These are phyloP conservation scores for Penicillium sp. DNA, from an alignment of 2,329 filamentous ascomycete species.

Conservation along the genomic window DNA sequence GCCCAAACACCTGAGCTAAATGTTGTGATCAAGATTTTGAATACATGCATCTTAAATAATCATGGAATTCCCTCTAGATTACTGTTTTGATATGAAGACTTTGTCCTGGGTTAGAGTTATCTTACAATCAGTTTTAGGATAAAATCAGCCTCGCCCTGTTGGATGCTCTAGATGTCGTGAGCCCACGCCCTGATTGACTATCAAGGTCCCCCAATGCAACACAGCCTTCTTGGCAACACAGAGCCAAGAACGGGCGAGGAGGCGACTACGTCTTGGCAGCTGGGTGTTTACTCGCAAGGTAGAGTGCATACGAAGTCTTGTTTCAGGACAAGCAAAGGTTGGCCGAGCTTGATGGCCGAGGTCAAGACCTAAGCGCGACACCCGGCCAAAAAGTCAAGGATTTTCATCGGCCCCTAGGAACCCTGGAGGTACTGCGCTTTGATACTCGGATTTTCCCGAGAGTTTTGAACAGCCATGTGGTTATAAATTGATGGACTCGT, in stretches of 20 bases:
- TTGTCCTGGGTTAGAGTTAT: no score
- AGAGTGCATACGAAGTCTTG: background rate
- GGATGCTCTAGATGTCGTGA: background rate
- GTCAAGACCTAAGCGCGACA: background rate
- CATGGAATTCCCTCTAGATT: no score
- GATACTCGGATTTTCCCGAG: background rate
- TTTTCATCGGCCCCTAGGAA: background rate
- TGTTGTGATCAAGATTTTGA: no score
- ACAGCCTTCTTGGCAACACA: conserved; percentile 2
- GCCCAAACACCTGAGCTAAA: no score
- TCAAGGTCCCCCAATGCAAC: conserved; percentile 6
- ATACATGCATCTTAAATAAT: no score
- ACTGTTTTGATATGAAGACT: no score
- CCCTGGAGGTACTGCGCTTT: background rate
- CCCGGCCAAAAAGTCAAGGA: background rate
- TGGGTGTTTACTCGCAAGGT: background rate
- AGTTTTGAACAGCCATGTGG: background rate
- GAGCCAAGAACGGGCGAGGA: conserved; percentile 4
- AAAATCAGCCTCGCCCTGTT: background rate
- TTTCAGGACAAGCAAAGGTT: conserved; percentile 1
- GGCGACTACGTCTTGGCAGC: background rate
- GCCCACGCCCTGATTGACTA: background rate
- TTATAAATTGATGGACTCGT: background rate
- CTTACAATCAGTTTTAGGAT: background rate
- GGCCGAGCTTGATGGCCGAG: conserved; percentile 4